These are phyloP conservation scores for Triangularia setosa DNA, from an alignment of 2,329 filamentous ascomycete species.

Conservation along the genomic window DNA sequence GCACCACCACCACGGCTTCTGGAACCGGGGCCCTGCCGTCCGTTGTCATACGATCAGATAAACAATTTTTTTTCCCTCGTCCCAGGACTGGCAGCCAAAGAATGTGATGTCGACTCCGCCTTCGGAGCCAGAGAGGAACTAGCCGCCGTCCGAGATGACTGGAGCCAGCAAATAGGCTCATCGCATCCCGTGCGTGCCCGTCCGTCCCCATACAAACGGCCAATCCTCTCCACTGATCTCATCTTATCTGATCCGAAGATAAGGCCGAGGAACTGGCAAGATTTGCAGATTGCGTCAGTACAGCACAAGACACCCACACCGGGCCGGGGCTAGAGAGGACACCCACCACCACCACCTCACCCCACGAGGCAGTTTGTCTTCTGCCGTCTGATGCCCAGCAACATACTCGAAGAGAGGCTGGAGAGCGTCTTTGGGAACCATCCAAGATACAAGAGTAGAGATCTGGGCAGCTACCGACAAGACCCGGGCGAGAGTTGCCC, in stretches of 20 bases:
- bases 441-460: neutral
- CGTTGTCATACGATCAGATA: slow-evolving; percentile 27
- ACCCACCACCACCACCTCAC: neutral
- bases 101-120: slow-evolving; percentile 16
- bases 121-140: slow-evolving; percentile 19
- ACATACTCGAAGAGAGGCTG: no score
- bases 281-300: slow-evolving; percentile 18
- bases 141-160: slow-evolving; percentile 3
- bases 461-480: no score
- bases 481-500: no score
- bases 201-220: slow-evolving; percentile 2
- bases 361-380: neutral
- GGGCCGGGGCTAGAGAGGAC: neutral
- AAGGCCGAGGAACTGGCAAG: slow-evolving; percentile 38
- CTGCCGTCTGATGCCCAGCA: no score
- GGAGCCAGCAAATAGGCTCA: neutral
- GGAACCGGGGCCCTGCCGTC: neutral
- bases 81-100: neutral
- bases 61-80: slow-evolving; percentile 18
- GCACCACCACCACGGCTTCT: neutral
- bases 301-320: slow-evolving; percentile 7
- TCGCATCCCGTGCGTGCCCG: neutral
- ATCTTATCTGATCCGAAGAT: slow-evolving; percentile 56
- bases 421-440: no score
- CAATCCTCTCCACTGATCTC: slow-evolving; percentile 19